Base-by-base conservation (phyloP, 1,284 basidiomycete genomes). In the Meira miltonrushii region DNA sequence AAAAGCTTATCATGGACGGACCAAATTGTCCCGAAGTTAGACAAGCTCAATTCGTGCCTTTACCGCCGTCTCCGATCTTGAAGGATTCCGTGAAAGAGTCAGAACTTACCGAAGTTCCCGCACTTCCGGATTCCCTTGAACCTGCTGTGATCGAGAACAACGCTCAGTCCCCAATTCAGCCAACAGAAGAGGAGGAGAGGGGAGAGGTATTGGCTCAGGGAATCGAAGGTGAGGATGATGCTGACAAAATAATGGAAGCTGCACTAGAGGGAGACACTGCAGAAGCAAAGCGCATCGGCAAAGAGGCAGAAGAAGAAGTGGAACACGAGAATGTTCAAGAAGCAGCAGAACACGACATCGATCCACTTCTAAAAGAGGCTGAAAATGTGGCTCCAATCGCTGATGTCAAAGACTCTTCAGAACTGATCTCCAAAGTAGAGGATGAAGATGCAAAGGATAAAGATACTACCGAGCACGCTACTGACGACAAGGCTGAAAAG, bases 51-150 rank as follows among this genome's bases (percentile, higher is more conserved):
- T 56, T 33, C 15, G 37, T 39, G n/a, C 44, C 47, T 11, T 19
- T 56, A 49, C 55, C 55, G 25, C 55, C 46, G 13, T 52, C 55
- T 21, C 55, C 55, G 13, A 17, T n/a, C 11, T 37, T 17, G 17
- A 23, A 53, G 21, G 44, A 48, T 13, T 25, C 12, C n/a, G 12
- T 17, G 46, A n/a, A 25, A 48, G 41, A 3, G 10, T n/a, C 10
- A 43, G 10, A 21, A 4, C 41, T 15, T 21, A 3, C 3, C 3
- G 17, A 23, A 25, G 46, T 21, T 9, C 17, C 12, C 12, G 5
- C 5, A 48, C 12, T 21, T 5, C 7, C 17, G 23, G 46, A 48
- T 13, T 2, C 12, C 7, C 7, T 13, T 21, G 46, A 23, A 12
- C 17, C 13, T 5, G 5, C 25, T 23, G 12, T 13, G 46, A 23